Conservation (phyloP, 768 basidiomycete species). For the Lactarius sp. region DNA sequence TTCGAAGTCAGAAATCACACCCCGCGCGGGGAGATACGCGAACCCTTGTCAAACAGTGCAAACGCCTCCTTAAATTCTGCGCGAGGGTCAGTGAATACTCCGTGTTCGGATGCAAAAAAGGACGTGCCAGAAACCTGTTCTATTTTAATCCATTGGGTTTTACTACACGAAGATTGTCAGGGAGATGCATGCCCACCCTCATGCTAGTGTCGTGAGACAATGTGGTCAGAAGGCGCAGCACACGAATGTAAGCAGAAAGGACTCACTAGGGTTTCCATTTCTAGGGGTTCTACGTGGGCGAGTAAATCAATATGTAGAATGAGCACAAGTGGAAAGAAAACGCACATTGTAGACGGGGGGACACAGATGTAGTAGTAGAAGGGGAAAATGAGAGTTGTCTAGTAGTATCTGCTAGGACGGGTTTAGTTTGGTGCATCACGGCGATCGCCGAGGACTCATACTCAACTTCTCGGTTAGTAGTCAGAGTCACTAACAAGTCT, state of each 20-base stretch:
- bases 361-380: background rate
- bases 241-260: conserved; percentile 13
- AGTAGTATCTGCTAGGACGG: too few relatives aligned
- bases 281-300: conserved; percentile 16
- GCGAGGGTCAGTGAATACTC: background rate
- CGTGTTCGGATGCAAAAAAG: background rate
- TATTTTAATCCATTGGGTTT: conserved; percentile 31
- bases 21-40: conserved; percentile 25
- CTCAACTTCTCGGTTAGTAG: too few relatives aligned
- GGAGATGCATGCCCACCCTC: conserved; percentile 43
- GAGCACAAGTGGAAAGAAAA: background rate
- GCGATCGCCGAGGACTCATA: conserved; percentile 13
- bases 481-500: too few relatives aligned
- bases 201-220: conserved; percentile 38
- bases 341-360: background rate
- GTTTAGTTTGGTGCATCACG: conserved; percentile 7
- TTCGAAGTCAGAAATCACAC: background rate
- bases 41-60: conserved; percentile 95
- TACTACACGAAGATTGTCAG: background rate
- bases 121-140: conserved; percentile 86
- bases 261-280: conserved; percentile 53
- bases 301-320: background rate
- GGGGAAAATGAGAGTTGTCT: background rate
- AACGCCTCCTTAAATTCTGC: conserved; percentile 98
- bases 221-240: background rate